Evolutionary conservation across 2,329 filamentous ascomycete genomes (phyloP).

Genomic region (Sclerotinia borealis): DNA sequence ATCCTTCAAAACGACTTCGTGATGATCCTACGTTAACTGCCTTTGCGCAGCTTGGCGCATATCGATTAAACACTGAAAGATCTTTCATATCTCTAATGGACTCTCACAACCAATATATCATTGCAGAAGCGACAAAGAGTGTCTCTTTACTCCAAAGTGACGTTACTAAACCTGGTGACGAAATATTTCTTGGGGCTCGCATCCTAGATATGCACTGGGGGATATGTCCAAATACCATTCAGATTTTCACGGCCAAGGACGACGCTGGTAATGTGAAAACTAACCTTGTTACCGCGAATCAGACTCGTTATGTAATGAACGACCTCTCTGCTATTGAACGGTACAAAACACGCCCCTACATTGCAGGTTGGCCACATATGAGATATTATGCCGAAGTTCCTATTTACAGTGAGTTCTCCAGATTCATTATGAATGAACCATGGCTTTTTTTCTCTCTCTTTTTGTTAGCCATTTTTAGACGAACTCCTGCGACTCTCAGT

Average conservation of each 20-base stretch:
- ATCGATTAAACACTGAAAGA: slow-evolving; percentile 40
- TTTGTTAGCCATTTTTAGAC: background rate
- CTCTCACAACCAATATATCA: slow-evolving; percentile 22
- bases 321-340: slow-evolving; percentile 20
- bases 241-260: slow-evolving; percentile 20
- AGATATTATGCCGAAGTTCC: slow-evolving; percentile 28
- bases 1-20: slow-evolving; percentile 4
- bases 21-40: slow-evolving; percentile 39
- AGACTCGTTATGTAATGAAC: slow-evolving; percentile 19
- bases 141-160: slow-evolving; percentile 18
- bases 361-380: slow-evolving; percentile 21
- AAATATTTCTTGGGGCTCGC: slow-evolving; percentile 19
- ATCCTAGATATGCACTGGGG: slow-evolving; percentile 18
- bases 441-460: background rate
- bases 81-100: slow-evolving; percentile 39
- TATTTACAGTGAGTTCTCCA: slow-evolving; percentile 15
- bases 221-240: slow-evolving; percentile 22
- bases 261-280: slow-evolving; percentile 13
- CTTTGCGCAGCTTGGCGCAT: slow-evolving; percentile 42
- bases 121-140: slow-evolving; percentile 23
- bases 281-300: slow-evolving; percentile 14
- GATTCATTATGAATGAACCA: background rate
- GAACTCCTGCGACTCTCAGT: too few relatives aligned
- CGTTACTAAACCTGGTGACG: slow-evolving; percentile 14
- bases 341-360: slow-evolving; percentile 19